Evolutionary conservation across 345 rosid species (phyloP), one percentile per base, ranked within the genome.

Genomic region (Gossypium australe): DNA sequence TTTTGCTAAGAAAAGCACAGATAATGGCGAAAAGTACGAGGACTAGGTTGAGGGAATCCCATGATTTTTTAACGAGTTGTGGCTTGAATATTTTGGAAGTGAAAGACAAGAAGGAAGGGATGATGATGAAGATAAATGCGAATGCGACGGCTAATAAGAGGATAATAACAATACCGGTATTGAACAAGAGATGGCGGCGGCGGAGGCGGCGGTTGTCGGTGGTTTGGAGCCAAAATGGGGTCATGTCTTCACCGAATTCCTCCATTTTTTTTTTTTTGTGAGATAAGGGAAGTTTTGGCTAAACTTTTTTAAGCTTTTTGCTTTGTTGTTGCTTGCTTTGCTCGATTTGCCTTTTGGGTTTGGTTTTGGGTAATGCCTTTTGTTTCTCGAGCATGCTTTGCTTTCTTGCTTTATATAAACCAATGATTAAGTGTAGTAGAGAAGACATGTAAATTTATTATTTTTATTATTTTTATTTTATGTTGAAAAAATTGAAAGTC

Each of bases 151-250:
- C 75, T 14, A 83, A 1, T 11, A 87, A 62, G 71, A 80, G 2
- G 5, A 80, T 38, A 45, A 89, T 78, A 7, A 88, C 51, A 6
- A 83, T 48, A 49, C 92, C 92, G 17, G 88, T 83, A 72, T 81
- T 87, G 61, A 84, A 75, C 67, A 86, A 80, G 77, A 82, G 3
- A 3, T 85, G 79, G 51, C 77, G 75, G 51, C 86, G 82, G 75
- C 70, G 78, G 66, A 68, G 77, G 45, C 74, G 65, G 78, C 86
- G 75, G 74, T 73, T 80, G 77, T 58, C 62, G 71, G 79, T 29
- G 62, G 85, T n/a, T 58, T 86, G 88, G 68, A 87, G 86, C 98
- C 97, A 94, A 65, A 89, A 92, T 16, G 90, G 94, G 13, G 94
- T 70, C 55, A 49, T 64, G 75, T 88, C 87, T 79, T 85, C 85